phyloP scores from a whole-genome alignment of 2,329 filamentous ascomycete genomes.

The Talaromyces pinophilus region DNA sequence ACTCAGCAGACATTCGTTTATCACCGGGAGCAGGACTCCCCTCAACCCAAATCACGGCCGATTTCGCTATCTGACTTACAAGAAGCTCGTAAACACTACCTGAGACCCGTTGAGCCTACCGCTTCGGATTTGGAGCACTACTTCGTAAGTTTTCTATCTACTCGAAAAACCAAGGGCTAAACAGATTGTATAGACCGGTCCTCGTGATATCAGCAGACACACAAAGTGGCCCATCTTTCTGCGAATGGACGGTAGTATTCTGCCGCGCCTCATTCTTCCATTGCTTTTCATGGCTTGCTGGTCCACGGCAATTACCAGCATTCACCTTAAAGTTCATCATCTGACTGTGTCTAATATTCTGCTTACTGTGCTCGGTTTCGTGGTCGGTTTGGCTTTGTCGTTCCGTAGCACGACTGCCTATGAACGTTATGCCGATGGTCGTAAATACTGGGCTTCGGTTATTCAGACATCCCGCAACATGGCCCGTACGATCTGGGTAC shows the following conservation, averaged over 20 bases:
- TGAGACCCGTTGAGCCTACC: constrained; percentile 5
- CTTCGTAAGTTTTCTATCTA: constrained; percentile 49
- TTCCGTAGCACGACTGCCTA: constrained; percentile 78
- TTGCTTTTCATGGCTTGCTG: constrained; percentile 63
- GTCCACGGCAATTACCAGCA: constrained; percentile 65
- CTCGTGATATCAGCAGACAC: constrained; percentile 69
- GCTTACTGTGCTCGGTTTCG: constrained; percentile 77
- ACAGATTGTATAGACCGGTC: constrained; percentile 41
- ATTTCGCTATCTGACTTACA: constrained; percentile 38
- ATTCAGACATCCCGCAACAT: constrained; percentile 59
- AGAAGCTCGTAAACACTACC: constrained; percentile 21
- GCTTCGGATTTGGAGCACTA: constrained; percentile 60
- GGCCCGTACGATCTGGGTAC: constrained; percentile 78
- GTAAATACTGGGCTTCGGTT: constrained; percentile 63
- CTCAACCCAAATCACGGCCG: constrained; percentile 32
- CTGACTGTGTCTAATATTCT: constrained; percentile 66
- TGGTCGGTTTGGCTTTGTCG: constrained; percentile 75
- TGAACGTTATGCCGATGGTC: constrained; percentile 66
- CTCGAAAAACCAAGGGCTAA: background rate
- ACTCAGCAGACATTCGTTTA: constrained; percentile 19
- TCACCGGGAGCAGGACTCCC: constrained; percentile 31
- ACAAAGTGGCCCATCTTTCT: constrained; percentile 76
- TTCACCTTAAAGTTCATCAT: constrained; percentile 51
- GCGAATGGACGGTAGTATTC: constrained; percentile 72
- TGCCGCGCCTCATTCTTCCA: constrained; percentile 73